These are phyloP conservation scores for Apophysomyces ossiformis DNA, from an alignment of 371 early-diverging fungal genomes.

Conservation along the genomic window DNA sequence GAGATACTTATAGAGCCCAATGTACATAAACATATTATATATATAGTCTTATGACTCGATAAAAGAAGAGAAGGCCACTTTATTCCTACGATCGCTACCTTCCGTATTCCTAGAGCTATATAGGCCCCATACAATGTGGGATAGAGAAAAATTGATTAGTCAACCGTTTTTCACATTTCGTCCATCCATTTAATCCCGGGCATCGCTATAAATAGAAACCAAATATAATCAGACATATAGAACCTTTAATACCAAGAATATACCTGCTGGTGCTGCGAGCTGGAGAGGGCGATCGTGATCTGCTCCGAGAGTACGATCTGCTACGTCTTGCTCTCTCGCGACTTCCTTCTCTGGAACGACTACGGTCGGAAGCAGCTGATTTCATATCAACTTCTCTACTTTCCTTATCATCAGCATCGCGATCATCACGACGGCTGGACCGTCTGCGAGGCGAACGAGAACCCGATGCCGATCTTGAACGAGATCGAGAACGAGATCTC, in stretches of 20 bases:
- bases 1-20: too few species aligned
- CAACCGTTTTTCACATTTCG: background rate
- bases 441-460: slow-evolving; percentile 36
- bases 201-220: slow-evolving; percentile 21
- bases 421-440: slow-evolving; percentile 29
- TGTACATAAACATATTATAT: too few species aligned
- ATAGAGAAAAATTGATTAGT: slow-evolving; percentile 1
- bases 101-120: background rate
- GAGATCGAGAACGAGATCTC: slow-evolving; percentile 44
- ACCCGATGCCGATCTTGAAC: slow-evolving; percentile 29
- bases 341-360: slow-evolving; percentile 1
- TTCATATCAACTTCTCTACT: slow-evolving; percentile 3
- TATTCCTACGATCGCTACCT: slow-evolving; percentile 14
- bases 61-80: background rate
- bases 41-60: background rate
- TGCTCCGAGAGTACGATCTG: slow-evolving; percentile 6
- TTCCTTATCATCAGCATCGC: slow-evolving; percentile 11
- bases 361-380: background rate
- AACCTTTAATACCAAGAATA: background rate
- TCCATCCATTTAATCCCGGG: slow-evolving; percentile 17
- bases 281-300: slow-evolving; percentile 56
- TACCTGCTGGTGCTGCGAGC: slow-evolving; percentile 33
- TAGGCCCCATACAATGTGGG: background rate
- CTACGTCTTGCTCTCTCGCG: slow-evolving; percentile 1
- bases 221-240: slow-evolving; percentile 20